A percentile compares a stretch with the other conserved stretches of the same genome.
Evolutionary conservation across 371 early-diverging fungal genomes (phyloP).

Genomic region (Syncephalastrum racemosum): DNA sequence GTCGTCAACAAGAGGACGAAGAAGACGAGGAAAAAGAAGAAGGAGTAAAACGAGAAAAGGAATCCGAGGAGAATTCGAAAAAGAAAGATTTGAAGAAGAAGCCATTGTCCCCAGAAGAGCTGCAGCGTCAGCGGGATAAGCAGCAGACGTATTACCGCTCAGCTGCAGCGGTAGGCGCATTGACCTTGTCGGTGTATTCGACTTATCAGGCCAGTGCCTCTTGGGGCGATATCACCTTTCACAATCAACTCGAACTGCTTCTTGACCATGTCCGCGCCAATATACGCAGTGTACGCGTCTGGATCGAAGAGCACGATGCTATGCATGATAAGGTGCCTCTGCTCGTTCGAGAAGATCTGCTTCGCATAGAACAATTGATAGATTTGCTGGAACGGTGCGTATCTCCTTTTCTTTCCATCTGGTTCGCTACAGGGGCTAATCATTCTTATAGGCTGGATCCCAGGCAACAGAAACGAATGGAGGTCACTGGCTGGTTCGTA

Average conservation of each 20-base stretch:
- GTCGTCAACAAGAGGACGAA: conserved; percentile 9
- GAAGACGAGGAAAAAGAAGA: conserved; percentile 12
- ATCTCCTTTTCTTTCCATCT: too few relatives aligned
- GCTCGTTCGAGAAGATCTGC: conserved; percentile 41
- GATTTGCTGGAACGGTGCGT: conserved; percentile 23
- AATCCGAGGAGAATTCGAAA: conserved; percentile 12
- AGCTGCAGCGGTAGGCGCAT: conserved; percentile 45
- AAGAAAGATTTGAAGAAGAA: conserved; percentile 3
- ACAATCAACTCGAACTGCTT: conserved; percentile 15
- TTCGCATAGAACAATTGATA: conserved; percentile 38
- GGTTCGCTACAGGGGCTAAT: too few relatives aligned
- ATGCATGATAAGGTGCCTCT: conserved; percentile 42
- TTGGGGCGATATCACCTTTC: conserved; percentile 31
- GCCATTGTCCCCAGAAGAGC: conserved; percentile 2
- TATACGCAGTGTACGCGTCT: conserved; percentile 47
- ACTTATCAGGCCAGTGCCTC: conserved; percentile 51
- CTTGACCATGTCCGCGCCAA: conserved; percentile 32
- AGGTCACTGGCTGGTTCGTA: conserved; percentile 44
- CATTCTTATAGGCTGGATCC: conserved; percentile 45
- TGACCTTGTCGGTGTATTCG: conserved; percentile 52
- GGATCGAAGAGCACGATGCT: conserved; percentile 55
- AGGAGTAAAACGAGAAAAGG: conserved; percentile 11
- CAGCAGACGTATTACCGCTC: conserved; percentile 27
- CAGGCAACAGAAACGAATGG: conserved; percentile 43
- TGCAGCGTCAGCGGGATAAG: conserved; percentile 8